Conservation (phyloP, 805 yeast species). For the Ogataea parapolymorpha region DNA sequence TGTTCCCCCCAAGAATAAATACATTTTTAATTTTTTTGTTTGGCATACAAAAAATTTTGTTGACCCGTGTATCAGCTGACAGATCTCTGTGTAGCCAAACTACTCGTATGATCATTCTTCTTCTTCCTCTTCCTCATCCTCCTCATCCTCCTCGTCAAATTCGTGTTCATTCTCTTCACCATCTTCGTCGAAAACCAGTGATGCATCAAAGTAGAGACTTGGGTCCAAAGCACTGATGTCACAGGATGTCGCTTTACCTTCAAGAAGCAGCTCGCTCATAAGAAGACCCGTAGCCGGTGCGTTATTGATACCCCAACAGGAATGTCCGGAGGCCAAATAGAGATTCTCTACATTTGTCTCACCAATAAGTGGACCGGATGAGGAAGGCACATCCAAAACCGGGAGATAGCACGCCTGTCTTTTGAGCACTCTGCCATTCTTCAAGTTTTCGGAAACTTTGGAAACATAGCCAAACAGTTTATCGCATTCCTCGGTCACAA, state of each 20-base stretch:
- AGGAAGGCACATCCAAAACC: conserved; percentile 86
- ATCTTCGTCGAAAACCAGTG: conserved; percentile 34
- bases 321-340: conserved; percentile 86
- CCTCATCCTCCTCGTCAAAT: conserved; percentile 20
- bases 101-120: conserved; percentile 6
- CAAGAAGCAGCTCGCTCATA: conserved; percentile 80
- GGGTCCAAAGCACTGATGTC: conserved; percentile 85
- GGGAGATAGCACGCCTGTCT: conserved; percentile 96
- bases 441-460: conserved; percentile 63
- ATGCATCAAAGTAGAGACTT: conserved; percentile 77
- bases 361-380: conserved; percentile 92
- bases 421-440: conserved; percentile 70
- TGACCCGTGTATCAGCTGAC: conserved; percentile 2
- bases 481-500: conserved; percentile 83
- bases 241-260: conserved; percentile 76
- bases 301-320: conserved; percentile 98
- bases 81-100: conserved; percentile 2
- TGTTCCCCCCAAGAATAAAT: conserved; percentile 6
- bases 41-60: conserved; percentile 5
- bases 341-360: conserved; percentile 82
- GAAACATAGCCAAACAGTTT: conserved; percentile 80
- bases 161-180: conserved; percentile 29
- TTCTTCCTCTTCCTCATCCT: conserved; percentile 14
- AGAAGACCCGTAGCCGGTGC: conserved; percentile 97
- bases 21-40: neutral